A percentile compares a stretch with the other conserved stretches of the same genome.
These are phyloP conservation scores for Caloboletus firmus DNA, from an alignment of 1,284 basidiomycete species.

Conservation along the genomic window DNA sequence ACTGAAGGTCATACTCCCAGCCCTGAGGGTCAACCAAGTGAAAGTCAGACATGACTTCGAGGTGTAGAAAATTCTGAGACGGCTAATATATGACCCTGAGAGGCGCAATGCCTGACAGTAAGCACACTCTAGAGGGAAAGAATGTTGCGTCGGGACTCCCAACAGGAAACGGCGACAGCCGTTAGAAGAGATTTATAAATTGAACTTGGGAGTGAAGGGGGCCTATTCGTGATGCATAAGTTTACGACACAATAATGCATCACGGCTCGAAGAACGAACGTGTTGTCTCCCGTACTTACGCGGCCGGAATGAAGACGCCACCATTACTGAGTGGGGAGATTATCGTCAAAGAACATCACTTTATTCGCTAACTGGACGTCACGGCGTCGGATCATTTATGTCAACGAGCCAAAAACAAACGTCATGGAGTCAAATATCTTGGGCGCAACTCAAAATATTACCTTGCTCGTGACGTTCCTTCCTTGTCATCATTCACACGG, in stretches of 20 bases:
- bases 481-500: constrained; percentile 5
- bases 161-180: neutral
- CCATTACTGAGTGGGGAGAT: constrained; percentile 10
- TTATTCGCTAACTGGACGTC: constrained; percentile 1
- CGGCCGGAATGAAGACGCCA: constrained; percentile 23
- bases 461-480: neutral
- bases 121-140: neutral
- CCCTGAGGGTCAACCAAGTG: constrained; percentile 74
- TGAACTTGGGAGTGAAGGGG: constrained; percentile 11
- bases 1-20: constrained; percentile 85
- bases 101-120: neutral
- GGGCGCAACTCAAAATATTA: constrained; percentile 2
- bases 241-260: constrained; percentile 8
- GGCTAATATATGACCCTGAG: neutral
- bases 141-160: neutral
- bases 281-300: constrained; percentile 12
- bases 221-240: constrained; percentile 19
- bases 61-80: neutral
- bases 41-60: constrained; percentile 57
- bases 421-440: neutral
- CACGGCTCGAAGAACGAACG: constrained; percentile 17
- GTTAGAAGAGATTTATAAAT: constrained; percentile 17
- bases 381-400: constrained; percentile 1
- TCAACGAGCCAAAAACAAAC: neutral
- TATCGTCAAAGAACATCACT: neutral